Evolutionary conservation across 1,284 basidiomycete genomes (phyloP), one percentile per base, ranked within the genome.

Genomic region (Amylostereum areolatum): DNA sequence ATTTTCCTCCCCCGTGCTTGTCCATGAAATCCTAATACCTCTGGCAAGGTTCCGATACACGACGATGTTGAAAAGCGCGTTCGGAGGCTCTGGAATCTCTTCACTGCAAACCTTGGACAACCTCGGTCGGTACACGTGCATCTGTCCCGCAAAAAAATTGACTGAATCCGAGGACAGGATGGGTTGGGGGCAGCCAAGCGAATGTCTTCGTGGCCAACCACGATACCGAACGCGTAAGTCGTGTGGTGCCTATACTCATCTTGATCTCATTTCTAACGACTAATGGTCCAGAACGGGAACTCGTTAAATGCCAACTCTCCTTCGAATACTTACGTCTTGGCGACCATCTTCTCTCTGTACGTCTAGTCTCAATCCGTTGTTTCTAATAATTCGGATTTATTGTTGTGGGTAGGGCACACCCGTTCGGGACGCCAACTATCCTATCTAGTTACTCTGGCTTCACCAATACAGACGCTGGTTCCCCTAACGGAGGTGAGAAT

Each of bases 131-230:
- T 42, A 18, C 18, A 18, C 1, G 18, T 18, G 18, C 18, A 18
- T 28, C 43, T 27, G 10, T 33, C 11, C 34, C 27, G 31, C 24
- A 42, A 30, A 35, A 34, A 31, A 25, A 25, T 25, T 12, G 12
- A 43, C 30, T 28, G 24, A 24, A 49, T 12, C 27, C 41, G 18
- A 18, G 18, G 18, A 18, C 18, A 63, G 62, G 60, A 11, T 66
- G 62, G 61, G 55, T 68, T 35, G 32, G 59, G n/a, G 57, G 61
- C 32, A 43, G 47, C 34, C 31, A 50, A 33, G 68, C 68, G 0
- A 70, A 70, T 47, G 63, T 68, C 45, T 69, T 71, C 49, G 68
- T 70, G 36, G 61, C 66, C 0, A 67, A 68, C 48, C 70, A 72
- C 51, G 69, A 72, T 51, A 67, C 68, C 2, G 69, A 70, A 47